Evolutionary conservation across 768 basidiomycete species (phyloP).

Genomic region (Mycena polygramma): DNA sequence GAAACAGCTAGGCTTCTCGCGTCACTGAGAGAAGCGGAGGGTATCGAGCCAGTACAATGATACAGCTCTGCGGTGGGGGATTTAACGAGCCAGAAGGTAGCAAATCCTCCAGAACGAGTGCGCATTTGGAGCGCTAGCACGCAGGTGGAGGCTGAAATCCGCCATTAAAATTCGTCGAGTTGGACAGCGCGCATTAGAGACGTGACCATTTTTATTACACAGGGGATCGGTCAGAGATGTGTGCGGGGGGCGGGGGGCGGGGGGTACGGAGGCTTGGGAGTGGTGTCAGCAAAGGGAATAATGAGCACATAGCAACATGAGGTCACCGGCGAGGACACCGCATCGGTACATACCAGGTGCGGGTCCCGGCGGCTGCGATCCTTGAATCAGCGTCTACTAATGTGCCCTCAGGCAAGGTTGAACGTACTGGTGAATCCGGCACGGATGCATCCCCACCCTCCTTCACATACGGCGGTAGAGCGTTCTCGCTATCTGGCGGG

Average conservation of each 20-base stretch:
- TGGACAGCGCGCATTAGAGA: neutral
- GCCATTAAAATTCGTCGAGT: slow-evolving; percentile 30
- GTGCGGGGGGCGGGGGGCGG: slow-evolving; percentile 29
- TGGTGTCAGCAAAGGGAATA: too few relatives aligned
- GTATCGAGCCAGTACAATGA: too few relatives aligned
- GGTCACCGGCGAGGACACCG: slow-evolving; percentile 26
- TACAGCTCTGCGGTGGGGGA: too few relatives aligned
- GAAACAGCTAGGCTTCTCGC: too few relatives aligned
- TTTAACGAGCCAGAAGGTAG: too few relatives aligned
- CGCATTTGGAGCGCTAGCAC: too few relatives aligned
- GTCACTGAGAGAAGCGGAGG: too few relatives aligned
- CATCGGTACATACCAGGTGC: slow-evolving; percentile 22
- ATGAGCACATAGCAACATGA: too few relatives aligned
- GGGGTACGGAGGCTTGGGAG: slow-evolving; percentile 26
- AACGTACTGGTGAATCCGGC: slow-evolving; percentile 24
- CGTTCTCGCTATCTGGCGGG: slow-evolving; percentile 13
- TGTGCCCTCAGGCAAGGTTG: neutral
- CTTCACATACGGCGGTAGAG: slow-evolving; percentile 37
- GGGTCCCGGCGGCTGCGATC: slow-evolving; percentile 27
- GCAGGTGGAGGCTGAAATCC: slow-evolving; percentile 54
- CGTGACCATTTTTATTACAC: too few relatives aligned
- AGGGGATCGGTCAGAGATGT: slow-evolving; percentile 2
- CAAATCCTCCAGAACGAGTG: too few relatives aligned
- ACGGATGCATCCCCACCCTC: neutral
- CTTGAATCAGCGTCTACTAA: neutral